Evolutionary conservation across 768 basidiomycete species (phyloP), one percentile per base, ranked within the genome.

Genomic region (Naganishia vishniacii): DNA sequence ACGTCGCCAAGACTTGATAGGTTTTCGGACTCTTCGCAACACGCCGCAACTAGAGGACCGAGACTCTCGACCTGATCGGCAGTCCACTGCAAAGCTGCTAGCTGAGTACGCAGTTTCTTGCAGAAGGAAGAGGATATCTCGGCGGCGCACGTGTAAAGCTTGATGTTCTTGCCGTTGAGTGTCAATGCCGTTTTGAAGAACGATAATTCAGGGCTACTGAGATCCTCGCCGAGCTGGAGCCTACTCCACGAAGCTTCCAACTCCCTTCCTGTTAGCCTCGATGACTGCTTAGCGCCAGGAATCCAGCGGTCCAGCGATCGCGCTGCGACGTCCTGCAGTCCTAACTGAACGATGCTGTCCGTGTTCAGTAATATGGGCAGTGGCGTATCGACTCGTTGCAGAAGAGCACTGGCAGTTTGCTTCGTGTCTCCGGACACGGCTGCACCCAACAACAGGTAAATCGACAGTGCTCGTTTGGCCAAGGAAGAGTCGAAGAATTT

Each of bases 381-480:
- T 2, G 53, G 53, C 13, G 53, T 23, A n/a, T 56, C 20, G 53
- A 56, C 25, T 6, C 34, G n/a, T 11, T 23, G 34, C 53, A 56
- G n/a, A 37, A 56, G 53, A 25, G 23, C 37, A 25, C 20, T 25
- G n/a, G 53, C 34, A 31, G 37, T 37, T 26, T 40, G n/a, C 34
- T 56, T 37, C 15, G 23, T 34, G 18, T 37, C 20, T 15, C 9
- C 26, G 7, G 53, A 56, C 9, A 31, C 34, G 9, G 32, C 37
- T 23, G n/a, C 18, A 37, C 6, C 32, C 5, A 18, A 40, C 25
- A 20, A 41, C 11, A 56, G 32, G 16, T 37, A 56, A 20, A 18
- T 32, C 12, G 53, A 56, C 37, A 56, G 31, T 4, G 53, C 53
- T 40, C 34, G n/a, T 41, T 56, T 34, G n/a, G 53, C 53, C 20